phyloP scores from a whole-genome alignment of 73 alveolate species.

The Stentor roeselii region DNA sequence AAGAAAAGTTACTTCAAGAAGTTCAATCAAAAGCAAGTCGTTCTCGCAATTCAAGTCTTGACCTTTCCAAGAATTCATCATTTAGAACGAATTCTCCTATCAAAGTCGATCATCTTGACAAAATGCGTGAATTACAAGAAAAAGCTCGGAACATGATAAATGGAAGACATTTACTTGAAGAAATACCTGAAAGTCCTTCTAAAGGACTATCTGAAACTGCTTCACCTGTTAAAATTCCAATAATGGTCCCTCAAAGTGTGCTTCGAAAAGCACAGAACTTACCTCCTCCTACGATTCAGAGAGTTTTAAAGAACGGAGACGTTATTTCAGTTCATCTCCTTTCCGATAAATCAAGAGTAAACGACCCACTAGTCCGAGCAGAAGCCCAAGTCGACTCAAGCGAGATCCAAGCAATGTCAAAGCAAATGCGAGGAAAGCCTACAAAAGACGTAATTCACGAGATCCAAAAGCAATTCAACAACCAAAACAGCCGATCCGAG shows the following conservation, averaged over 20 bases:
- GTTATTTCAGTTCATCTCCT: background rate
- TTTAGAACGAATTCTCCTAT: background rate
- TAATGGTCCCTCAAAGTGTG: background rate
- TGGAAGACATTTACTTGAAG: background rate
- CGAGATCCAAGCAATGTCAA: background rate
- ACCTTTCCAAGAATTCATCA: background rate
- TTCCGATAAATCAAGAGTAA: background rate
- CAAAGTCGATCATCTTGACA: background rate
- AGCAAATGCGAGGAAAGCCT: background rate
- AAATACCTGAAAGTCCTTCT: background rate
- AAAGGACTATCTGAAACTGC: background rate
- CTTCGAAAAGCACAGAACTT: background rate
- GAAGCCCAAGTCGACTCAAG: background rate
- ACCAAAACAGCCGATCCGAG: background rate
- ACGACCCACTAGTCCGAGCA: slow-evolving; percentile 9
- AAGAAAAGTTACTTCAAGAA: background rate
- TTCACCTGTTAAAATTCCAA: slow-evolving; percentile 13
- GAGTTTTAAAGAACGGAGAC: background rate
- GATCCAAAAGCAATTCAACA: background rate
- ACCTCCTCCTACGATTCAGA: slow-evolving; percentile 16
- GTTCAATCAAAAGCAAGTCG: background rate
- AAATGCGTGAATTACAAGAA: background rate
- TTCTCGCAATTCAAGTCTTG: background rate
- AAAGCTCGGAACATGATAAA: slow-evolving; percentile 13
- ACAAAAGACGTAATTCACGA: background rate